phyloP scores from a whole-genome alignment of 2,329 filamentous ascomycete species.

The Periconia sp. region DNA sequence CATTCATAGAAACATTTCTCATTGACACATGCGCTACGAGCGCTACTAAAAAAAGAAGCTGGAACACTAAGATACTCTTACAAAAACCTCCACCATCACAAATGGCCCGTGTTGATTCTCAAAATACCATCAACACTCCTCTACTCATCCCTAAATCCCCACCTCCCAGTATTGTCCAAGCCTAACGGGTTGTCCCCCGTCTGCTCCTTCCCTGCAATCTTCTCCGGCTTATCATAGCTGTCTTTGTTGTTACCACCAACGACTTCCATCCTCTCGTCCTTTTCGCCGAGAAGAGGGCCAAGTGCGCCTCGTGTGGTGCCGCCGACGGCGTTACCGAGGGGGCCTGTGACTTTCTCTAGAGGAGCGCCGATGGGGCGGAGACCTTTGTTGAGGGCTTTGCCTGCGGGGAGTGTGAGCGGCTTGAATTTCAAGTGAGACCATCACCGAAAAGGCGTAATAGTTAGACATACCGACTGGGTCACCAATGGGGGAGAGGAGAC shows the following conservation, averaged over 20 bases:
- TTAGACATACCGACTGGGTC: conserved; percentile 32
- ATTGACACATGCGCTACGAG: too few species aligned
- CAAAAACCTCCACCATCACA: too few species aligned
- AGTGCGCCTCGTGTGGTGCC: conserved; percentile 39
- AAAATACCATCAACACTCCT: conserved; percentile 5
- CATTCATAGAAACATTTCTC: too few species aligned
- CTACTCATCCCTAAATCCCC: conserved; percentile 38
- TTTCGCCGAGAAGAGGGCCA: conserved; percentile 36
- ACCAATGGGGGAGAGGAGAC: conserved; percentile 31
- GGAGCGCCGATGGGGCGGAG: conserved; percentile 44
- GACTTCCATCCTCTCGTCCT: conserved; percentile 39
- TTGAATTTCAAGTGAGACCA: not conserved
- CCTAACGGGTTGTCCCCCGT: conserved; percentile 44
- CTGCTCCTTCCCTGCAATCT: conserved; percentile 43
- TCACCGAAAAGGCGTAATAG: too few species aligned
- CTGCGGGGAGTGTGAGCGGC: conserved; percentile 18
- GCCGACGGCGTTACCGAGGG: conserved; percentile 40
- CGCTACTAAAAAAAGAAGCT: too few species aligned
- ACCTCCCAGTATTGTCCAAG: conserved; percentile 41
- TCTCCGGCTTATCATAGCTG: conserved; percentile 39
- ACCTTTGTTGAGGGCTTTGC: conserved; percentile 40
- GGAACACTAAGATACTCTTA: too few species aligned
- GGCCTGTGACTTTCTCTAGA: conserved; percentile 41
- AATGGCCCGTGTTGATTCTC: not conserved
- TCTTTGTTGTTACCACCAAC: conserved; percentile 45